Percentiles rank a stretch among this genome's conserved stretches.
These are phyloP conservation scores for Immersiella caudata DNA, from an alignment of 495 filamentous ascomycete species.

Conservation along the genomic window DNA sequence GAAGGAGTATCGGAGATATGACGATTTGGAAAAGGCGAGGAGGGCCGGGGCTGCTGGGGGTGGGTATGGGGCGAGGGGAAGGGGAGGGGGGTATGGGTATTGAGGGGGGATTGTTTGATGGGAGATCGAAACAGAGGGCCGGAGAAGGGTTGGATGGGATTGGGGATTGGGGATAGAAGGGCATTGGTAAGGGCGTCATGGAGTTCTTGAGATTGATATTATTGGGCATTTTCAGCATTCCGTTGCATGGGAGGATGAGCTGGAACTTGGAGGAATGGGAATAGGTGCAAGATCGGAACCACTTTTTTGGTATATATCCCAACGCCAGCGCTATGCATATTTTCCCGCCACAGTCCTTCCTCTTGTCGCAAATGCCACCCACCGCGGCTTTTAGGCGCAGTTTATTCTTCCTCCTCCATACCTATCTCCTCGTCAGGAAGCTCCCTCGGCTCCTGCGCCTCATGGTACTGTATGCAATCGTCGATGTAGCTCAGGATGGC, in stretches of 20 bases:
- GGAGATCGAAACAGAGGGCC: not conserved
- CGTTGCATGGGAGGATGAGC: not conserved
- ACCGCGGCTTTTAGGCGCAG: too few species aligned
- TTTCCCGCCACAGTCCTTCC: not conserved
- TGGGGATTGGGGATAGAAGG: conserved; percentile 9
- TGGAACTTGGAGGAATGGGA: not conserved
- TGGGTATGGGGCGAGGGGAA: not conserved
- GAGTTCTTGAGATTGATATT: not conserved
- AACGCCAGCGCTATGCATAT: conserved; percentile 59
- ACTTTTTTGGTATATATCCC: conserved; percentile 20
- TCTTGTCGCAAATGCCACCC: not conserved
- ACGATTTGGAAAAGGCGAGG: conserved; percentile 37
- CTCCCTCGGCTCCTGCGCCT: conserved; percentile 92
- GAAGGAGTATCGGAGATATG: conserved; percentile 55
- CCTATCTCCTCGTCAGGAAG: conserved; percentile 75
- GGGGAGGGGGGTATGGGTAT: too few species aligned
- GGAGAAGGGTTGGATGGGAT: not conserved
- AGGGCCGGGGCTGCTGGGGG: conserved; percentile 8
- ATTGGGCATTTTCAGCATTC: not conserved
- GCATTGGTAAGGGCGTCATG: not conserved
- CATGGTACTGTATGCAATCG: conserved; percentile 92
- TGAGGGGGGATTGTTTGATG: not conserved
- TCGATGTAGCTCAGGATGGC: conserved; percentile 96
- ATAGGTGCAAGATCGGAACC: conserved; percentile 5
- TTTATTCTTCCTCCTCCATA: conserved; percentile 50